Conservation (phyloP, 352 stramenopile genomes). For the Blastocystis sp. region DNA sequence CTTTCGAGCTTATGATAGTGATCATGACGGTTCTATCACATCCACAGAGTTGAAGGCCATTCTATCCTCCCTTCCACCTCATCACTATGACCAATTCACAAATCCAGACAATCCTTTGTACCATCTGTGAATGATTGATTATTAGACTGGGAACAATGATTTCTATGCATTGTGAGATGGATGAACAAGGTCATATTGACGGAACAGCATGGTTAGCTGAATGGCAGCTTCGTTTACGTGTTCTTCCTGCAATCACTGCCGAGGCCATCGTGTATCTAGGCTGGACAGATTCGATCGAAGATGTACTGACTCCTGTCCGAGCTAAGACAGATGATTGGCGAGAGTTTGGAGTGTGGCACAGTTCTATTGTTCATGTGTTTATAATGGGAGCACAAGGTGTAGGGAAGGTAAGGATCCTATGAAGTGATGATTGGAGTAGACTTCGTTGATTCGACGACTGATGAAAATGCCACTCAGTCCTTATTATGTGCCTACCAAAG, state of each 20-base stretch:
- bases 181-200: not conserved
- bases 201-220: not conserved
- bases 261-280: not conserved
- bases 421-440: not conserved
- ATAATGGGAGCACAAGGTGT: not conserved
- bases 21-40: not conserved
- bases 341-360: not conserved
- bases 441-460: not conserved
- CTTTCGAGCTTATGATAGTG: not conserved
- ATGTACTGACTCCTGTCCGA: not conserved
- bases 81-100: not conserved
- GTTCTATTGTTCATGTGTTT: slow-evolving; percentile 4
- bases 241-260: not conserved
- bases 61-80: not conserved
- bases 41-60: not conserved
- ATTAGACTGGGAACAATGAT: not conserved
- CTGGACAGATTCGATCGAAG: not conserved
- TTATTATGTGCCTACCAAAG: not conserved
- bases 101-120: not conserved
- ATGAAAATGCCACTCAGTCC: not conserved
- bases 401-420: not conserved
- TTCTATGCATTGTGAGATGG: not conserved
- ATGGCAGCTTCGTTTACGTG: not conserved
- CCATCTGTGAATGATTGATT: not conserved
- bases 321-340: not conserved